Evolutionary conservation across 768 basidiomycete species (phyloP).

Genomic region (Amanita thiersii): DNA sequence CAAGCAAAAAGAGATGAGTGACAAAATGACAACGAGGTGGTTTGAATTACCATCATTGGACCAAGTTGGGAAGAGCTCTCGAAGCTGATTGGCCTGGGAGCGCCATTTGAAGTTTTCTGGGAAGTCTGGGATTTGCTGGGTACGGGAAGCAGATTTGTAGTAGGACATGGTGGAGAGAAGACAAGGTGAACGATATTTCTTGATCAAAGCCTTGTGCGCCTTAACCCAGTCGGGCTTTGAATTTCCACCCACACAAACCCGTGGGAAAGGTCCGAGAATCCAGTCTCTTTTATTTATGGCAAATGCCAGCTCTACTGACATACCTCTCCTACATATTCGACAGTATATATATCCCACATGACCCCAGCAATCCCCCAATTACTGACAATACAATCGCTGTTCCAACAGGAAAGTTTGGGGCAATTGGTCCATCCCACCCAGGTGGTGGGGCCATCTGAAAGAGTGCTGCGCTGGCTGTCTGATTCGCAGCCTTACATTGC

Average conservation of each 20-base stretch:
- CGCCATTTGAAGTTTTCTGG: constrained; percentile 38
- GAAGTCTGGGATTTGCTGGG: constrained; percentile 24
- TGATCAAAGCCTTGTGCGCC: too few relatives aligned
- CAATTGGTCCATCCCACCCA: constrained; percentile 56
- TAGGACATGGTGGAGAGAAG: constrained; percentile 37
- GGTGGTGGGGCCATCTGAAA: constrained; percentile 37
- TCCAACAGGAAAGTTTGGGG: constrained; percentile 32
- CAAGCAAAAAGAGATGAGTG: constrained; percentile 19
- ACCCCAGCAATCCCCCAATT: constrained; percentile 37
- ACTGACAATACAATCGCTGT: constrained; percentile 37
- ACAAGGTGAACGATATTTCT: constrained; percentile 3
- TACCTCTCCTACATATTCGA: constrained; percentile 36
- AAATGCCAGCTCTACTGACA: neutral
- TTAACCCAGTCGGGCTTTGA: constrained; percentile 5
- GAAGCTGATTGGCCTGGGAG: constrained; percentile 48
- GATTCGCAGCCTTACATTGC: constrained; percentile 33
- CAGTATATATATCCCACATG: constrained; percentile 41
- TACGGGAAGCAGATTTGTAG: constrained; percentile 41
- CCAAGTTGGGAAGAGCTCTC: constrained; percentile 66
- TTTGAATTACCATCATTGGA: constrained; percentile 50
- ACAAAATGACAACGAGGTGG: constrained; percentile 8
- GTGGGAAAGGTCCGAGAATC: constrained; percentile 17
- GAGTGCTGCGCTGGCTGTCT: constrained; percentile 28
- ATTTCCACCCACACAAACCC: constrained; percentile 12
- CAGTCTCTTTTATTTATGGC: neutral